Evolutionary conservation across 257 asterid species (phyloP).

Genomic region (Ehretia macrophylla): DNA sequence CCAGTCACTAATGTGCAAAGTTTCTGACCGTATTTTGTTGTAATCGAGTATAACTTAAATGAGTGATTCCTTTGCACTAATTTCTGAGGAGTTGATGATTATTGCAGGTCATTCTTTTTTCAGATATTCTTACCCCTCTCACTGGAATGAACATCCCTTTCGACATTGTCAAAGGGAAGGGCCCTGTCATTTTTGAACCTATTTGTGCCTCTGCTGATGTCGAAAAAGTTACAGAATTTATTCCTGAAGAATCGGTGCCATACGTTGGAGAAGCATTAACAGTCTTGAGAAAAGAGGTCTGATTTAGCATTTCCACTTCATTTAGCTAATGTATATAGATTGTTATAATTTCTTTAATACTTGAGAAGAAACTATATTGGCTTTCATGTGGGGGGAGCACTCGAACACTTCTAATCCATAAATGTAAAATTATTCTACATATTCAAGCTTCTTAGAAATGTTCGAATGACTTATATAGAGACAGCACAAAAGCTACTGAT

Average conservation of each 20-base stretch:
- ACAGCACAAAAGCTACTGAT: too few relatives aligned
- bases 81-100: conserved; percentile 3
- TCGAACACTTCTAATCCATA: neutral
- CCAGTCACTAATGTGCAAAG: neutral
- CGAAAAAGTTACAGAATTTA: conserved; percentile 78
- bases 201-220: conserved; percentile 59
- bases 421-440: too few relatives aligned
- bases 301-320: neutral
- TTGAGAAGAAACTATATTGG: neutral
- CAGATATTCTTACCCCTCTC: conserved; percentile 97
- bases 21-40: conserved; percentile 1
- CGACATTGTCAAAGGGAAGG: conserved; percentile 93
- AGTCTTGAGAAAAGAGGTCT: conserved; percentile 88
- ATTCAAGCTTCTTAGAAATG: too few relatives aligned
- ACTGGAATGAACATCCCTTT: conserved; percentile 98
- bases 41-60: conserved; percentile 1
- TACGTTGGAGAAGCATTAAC: conserved; percentile 94
- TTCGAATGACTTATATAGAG: too few relatives aligned
- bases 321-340: too few relatives aligned
- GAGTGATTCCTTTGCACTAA: conserved; percentile 10
- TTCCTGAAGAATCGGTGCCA: conserved; percentile 88
- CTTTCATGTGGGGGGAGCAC: too few relatives aligned
- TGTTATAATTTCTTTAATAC: too few relatives aligned
- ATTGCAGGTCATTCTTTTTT: conserved; percentile 90
- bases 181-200: conserved; percentile 92